These are phyloP conservation scores for Neospora caninum DNA, from an alignment of 169 alveolate genomes.

Conservation along the genomic window DNA sequence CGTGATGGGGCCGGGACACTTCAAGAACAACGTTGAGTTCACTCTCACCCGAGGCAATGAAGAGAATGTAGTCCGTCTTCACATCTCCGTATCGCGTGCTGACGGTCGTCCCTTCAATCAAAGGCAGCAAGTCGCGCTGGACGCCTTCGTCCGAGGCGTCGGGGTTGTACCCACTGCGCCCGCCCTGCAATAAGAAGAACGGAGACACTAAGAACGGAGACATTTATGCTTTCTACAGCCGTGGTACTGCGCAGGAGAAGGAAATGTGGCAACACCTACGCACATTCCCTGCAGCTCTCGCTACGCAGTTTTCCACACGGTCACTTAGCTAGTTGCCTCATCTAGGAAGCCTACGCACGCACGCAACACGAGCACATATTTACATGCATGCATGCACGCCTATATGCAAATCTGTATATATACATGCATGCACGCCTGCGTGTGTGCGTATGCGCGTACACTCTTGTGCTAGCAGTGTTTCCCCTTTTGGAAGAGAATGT, in stretches of 20 bases:
- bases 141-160: constrained; percentile 93
- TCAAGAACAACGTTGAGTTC: too few species aligned
- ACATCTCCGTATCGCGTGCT: constrained; percentile 85
- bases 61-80: constrained; percentile 87
- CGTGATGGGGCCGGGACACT: too few species aligned
- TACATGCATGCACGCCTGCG: neutral
- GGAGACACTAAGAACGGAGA: too few species aligned
- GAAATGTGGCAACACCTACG: too few species aligned
- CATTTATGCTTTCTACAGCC: too few species aligned
- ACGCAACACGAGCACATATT: neutral
- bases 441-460: too few species aligned
- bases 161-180: constrained; percentile 72
- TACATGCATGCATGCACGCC: neutral
- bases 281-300: too few species aligned
- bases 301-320: too few species aligned
- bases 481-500: neutral
- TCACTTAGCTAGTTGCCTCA: too few species aligned
- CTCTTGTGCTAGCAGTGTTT: too few species aligned
- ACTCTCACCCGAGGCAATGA: constrained; percentile 81
- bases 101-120: constrained; percentile 89
- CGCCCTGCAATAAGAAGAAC: constrained; percentile 3
- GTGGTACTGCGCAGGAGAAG: too few species aligned
- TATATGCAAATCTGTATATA: neutral
- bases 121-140: constrained; percentile 89
- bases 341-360: too few species aligned